Conservation (phyloP, 116 monocot species). For the Iris pallida region DNA sequence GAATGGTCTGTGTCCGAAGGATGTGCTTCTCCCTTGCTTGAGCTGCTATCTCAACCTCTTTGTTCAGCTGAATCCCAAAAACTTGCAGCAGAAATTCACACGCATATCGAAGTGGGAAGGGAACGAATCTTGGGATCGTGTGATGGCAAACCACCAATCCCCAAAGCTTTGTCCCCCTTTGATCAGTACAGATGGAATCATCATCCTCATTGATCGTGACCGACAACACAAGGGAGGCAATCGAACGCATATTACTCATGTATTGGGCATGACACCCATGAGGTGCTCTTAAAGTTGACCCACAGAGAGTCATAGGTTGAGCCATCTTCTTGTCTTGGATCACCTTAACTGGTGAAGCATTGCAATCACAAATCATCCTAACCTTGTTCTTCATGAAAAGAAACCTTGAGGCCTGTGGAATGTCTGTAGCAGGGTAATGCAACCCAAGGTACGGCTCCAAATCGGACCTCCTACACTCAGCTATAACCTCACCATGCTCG, state of each 20-base stretch:
- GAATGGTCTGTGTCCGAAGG: slow-evolving; percentile 65
- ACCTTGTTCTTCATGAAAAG: slow-evolving; percentile 92
- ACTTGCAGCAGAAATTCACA: slow-evolving; percentile 93
- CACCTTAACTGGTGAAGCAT: slow-evolving; percentile 56
- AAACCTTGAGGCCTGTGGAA: slow-evolving; percentile 89
- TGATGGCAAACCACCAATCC: slow-evolving; percentile 93
- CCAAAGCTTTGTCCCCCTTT: slow-evolving; percentile 73
- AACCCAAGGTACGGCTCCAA: slow-evolving; percentile 74
- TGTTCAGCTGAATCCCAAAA: slow-evolving; percentile 76
- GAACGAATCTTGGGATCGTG: slow-evolving; percentile 60
- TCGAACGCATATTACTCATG: slow-evolving; percentile 92
- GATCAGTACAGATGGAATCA: slow-evolving; percentile 28
- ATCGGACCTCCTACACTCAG: slow-evolving; percentile 52
- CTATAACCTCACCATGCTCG: slow-evolving; percentile 77
- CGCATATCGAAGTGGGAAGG: slow-evolving; percentile 90
- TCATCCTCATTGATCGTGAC: slow-evolving; percentile 65
- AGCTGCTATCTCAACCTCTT: slow-evolving; percentile 74
- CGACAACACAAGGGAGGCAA: slow-evolving; percentile 89
- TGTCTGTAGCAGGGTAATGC: slow-evolving; percentile 87
- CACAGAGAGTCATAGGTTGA: slow-evolving; percentile 47
- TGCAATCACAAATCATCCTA: slow-evolving; percentile 82
- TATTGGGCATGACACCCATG: slow-evolving; percentile 89
- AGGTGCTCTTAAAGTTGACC: slow-evolving; percentile 71
- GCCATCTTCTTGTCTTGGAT: slow-evolving; percentile 50
- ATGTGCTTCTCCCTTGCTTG: slow-evolving; percentile 84